Evolutionary conservation across 2,329 filamentous ascomycete species (phyloP), one percentile per base, ranked within the genome.

Genomic region (Cordyceps cicadae): DNA sequence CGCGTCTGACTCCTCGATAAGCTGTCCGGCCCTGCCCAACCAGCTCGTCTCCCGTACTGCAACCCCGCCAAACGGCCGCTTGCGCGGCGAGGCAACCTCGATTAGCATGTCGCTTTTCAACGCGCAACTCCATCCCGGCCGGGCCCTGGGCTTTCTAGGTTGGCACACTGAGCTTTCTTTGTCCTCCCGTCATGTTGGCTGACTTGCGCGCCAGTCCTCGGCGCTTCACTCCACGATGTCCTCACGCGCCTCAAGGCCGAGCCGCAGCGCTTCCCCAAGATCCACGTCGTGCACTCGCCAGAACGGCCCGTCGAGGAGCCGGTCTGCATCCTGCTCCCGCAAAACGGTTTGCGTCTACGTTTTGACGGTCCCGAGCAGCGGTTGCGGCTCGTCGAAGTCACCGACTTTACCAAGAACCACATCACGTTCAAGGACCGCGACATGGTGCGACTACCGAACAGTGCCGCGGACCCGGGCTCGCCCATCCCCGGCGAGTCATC

Each of bases 311-410:
- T 97, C 39, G 80, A 80, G 37, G 84, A 90, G 32, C 90, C 92
- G 0, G 83, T 97, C 19, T 78, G 90, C 49, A 75, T 97, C 60
- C 81, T 81, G 19, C 83, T 99, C 4, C 89, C 92, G 1, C 82
- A 85, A 3, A 99, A 97, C 74, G 94, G 94, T 32, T 74, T 99
- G 34, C 88, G 93, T 14, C 77, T 99, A 58, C 90, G 90, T 48
- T 99, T 99, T 70, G 94, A 99, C 70, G 94, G 92, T 0, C 87
- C 90, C 4, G 92, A 97, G 68, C 94, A 99, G 74, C 86, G 93
- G 41, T 78, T 99, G 48, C 89, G 94, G 3, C 77, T 99, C 63
- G 90, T 99, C 66, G 94, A 99, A 73, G 85, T 97, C 8, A 75
- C 90, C 59, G 92, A 97, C 75, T 97, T 99, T 70, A 86, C 88